These are phyloP conservation scores for Climacium dendroides DNA, from an alignment of 225 moss, liverwort and hornwort genomes.

Conservation along the genomic window DNA sequence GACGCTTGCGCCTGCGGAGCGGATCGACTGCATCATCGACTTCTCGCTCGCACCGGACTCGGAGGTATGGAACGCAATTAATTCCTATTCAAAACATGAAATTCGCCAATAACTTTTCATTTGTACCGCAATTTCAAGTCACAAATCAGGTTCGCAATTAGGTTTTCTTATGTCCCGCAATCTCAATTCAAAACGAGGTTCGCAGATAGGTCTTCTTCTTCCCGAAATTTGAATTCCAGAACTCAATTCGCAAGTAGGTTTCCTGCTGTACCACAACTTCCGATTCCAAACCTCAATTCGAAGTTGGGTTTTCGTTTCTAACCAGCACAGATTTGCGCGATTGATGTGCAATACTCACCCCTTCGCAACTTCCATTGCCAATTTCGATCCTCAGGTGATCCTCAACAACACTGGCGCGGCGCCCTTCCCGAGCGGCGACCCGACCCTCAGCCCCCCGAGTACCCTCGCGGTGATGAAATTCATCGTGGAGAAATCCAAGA, in stretches of 20 bases:
- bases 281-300: background rate
- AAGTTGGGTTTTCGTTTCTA: background rate
- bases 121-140: background rate
- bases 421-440: slow-evolving; percentile 35
- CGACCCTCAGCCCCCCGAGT: background rate
- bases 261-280: background rate
- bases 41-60: slow-evolving; percentile 20
- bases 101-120: too few species aligned
- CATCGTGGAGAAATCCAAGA: background rate
- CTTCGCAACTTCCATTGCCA: background rate
- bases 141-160: background rate
- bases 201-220: too few species aligned
- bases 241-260: background rate
- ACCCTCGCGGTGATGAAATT: slow-evolving; percentile 21
- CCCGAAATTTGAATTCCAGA: background rate
- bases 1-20: slow-evolving; percentile 40
- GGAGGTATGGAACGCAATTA: background rate
- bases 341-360: background rate
- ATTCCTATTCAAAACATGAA: background rate
- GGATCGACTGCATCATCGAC: slow-evolving; percentile 59
- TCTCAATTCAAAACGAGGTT: background rate
- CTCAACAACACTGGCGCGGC: slow-evolving; percentile 57
- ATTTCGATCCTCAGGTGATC: background rate
- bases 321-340: background rate
- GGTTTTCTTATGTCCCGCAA: background rate